A percentile compares a stretch with the other conserved stretches of the same genome.
These are phyloP conservation scores for Hypoxylon sp. DNA, from an alignment of 2,329 filamentous ascomycete species.

Conservation along the genomic window DNA sequence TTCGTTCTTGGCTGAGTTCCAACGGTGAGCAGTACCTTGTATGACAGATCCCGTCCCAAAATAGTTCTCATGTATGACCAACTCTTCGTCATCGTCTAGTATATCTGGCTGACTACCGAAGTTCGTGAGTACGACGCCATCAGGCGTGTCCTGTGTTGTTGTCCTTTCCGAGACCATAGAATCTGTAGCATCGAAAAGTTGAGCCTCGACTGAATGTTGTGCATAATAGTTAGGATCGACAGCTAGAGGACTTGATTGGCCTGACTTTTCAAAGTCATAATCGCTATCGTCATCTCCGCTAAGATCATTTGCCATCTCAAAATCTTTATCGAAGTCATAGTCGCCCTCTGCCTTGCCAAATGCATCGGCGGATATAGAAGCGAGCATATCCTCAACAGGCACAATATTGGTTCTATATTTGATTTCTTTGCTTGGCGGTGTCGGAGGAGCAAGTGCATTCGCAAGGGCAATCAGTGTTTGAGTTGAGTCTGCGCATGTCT, in stretches of 20 bases:
- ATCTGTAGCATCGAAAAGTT: constrained; percentile 63
- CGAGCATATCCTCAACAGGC: constrained; percentile 88
- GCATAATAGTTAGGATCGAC: constrained; percentile 65
- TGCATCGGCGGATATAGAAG: constrained; percentile 90
- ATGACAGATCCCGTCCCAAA: constrained; percentile 75
- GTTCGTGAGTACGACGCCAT: constrained; percentile 63
- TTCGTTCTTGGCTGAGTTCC: constrained; percentile 83
- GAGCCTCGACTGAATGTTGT: constrained; percentile 60
- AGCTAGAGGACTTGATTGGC: constrained; percentile 55
- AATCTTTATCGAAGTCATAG: constrained; percentile 75
- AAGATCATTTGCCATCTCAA: constrained; percentile 67
- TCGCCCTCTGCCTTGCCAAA: constrained; percentile 75
- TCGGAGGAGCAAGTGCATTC: constrained; percentile 85
- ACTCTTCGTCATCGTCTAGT: constrained; percentile 69
- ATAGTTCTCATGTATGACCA: constrained; percentile 83
- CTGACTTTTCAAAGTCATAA: constrained; percentile 56
- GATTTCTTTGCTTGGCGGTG: constrained; percentile 82
- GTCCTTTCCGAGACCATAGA: constrained; percentile 60
- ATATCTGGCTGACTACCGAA: constrained; percentile 55
- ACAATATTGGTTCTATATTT: constrained; percentile 92
- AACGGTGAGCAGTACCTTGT: constrained; percentile 79
- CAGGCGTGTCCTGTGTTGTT: constrained; percentile 59
- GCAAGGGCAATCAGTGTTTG: constrained; percentile 88
- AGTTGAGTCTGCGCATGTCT: constrained; percentile 97
- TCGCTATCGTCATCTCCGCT: constrained; percentile 59